Percentiles rank a stretch among this genome's conserved stretches.
These are phyloP conservation scores for Saturnispora quitensis DNA, from an alignment of 805 yeast genomes.

Conservation along the genomic window DNA sequence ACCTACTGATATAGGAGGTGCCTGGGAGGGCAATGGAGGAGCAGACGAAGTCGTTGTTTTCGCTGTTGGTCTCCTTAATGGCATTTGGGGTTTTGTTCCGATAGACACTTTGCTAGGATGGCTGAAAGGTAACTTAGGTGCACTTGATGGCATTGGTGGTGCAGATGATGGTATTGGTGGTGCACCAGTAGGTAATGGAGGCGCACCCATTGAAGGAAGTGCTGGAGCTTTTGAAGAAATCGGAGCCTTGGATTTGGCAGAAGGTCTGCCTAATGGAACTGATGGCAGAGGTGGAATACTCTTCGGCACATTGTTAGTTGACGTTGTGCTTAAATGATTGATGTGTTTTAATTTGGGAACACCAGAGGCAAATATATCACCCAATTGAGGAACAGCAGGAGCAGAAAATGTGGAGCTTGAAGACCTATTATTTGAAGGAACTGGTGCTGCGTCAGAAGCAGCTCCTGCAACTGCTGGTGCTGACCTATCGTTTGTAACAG, in stretches of 20 bases:
- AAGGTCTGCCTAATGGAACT: constrained; percentile 5
- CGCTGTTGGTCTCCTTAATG: not conserved
- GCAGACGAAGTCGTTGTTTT: not conserved
- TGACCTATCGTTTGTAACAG: constrained; percentile 59
- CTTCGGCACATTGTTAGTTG: constrained; percentile 19
- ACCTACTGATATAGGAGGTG: constrained; percentile 17
- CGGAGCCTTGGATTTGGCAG: constrained; percentile 1
- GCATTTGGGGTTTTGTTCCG: not conserved
- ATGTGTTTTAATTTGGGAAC: constrained; percentile 59
- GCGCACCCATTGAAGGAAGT: constrained; percentile 6
- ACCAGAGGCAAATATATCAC: constrained; percentile 70
- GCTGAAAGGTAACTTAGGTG: constrained; percentile 1
- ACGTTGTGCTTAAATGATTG: constrained; percentile 10
- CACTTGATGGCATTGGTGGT: constrained; percentile 9
- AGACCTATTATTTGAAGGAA: constrained; percentile 15
- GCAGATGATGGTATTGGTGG: constrained; percentile 7
- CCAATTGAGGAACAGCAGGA: constrained; percentile 40
- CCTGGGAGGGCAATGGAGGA: constrained; percentile 16
- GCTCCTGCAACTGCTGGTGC: constrained; percentile 43
- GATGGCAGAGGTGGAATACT: constrained; percentile 19
- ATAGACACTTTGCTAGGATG: not conserved
- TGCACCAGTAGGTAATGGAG: constrained; percentile 7
- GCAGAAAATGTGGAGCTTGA: constrained; percentile 21
- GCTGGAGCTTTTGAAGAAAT: constrained; percentile 12
- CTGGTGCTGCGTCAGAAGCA: constrained; percentile 11